Base-by-base conservation (phyloP, 1,139 yeast species). In the Lodderomyces theae region DNA sequence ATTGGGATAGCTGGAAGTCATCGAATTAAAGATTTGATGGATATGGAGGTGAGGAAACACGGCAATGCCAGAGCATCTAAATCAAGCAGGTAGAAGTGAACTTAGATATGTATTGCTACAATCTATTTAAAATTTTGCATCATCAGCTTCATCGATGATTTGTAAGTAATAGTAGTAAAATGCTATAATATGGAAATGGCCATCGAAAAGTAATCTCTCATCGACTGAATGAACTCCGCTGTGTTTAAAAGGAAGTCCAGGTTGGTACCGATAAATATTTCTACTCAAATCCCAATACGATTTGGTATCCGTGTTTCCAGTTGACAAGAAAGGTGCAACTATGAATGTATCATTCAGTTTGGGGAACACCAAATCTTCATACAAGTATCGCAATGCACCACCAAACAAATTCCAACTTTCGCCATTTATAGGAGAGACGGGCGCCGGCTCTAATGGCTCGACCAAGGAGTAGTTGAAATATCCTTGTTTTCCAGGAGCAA, bases 1-100 rank as follows among this genome's bases (percentile, higher is more conserved):
- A 74, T 89, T 40, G 95, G 94, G 1, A 79, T 90, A 39, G 86
- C 90, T n/a, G 98, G 97, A 6, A 79, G 92, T 43, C 94, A 86
- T 54, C 70, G 86, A 47, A 70, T 92, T 16, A 77, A 90, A 57
- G 89, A 85, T 39, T 66, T 87, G 48, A 88, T 92, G 96, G 97
- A 92, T 56, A 70, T 74, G 38, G 88, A 85, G 56, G 86, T 90
- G 7, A 76, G 96, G 52, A 72, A 70, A 46, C 87, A 83, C 52
- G 92, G 90, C 3, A 74, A 74, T 45, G 58, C 65, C 40, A 60
- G 80, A 38, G 52, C 64, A 18, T 52, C 63, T 15, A 66, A 66
- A 42, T 47, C 57, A 34, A 31, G 32, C 3, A 40, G 37, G n/a
- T 40, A 24, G n/a, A n/a, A n/a, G n/a, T n/a, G n/a, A n/a, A n/a